Base-by-base conservation (phyloP, 306 rosid genomes). In the Urtica urens region DNA sequence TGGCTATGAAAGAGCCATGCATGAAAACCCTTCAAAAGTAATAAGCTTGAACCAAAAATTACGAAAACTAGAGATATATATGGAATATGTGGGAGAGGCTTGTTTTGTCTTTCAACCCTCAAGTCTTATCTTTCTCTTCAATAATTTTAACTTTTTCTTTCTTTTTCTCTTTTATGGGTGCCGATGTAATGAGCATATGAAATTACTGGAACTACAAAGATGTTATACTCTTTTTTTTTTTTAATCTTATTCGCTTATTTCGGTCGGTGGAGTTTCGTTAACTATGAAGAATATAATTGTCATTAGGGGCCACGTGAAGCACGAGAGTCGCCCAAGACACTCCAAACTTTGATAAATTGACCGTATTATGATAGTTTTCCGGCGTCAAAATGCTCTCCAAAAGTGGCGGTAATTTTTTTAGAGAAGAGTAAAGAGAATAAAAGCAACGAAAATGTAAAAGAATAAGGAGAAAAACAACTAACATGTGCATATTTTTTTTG, bases 91-190 rank as follows among this genome's bases (percentile, higher is more conserved):
- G 51, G 66, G 49, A 49, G 40, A 46, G 59, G 56, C 54, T 15
- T 10, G 60, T 66, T 67, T 60, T 60, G 63, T 60, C 68, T 60
- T 67, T 67, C 38, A 52, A 20, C 51, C 68, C 40, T 46, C 54
- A 3, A 35, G 21, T 46, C 53, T 38, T 37, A 4, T 9, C 7
- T 38, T 53, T 6, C 17, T 19, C 27, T 16, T 11, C 12, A 21
- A 19, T 19, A 42, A 16, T 40, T 26, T 37, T 2, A 18, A 14
- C 34, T 27, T 57, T 16, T 23, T 23, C 30, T 33, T 49, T 33
- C 53, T 23, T 23, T 46, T 37, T 25, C 4, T 15, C 44, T 24
- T 46, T 23, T 25, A 38, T 49, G 48, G 41, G n/a, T 14, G 34
- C 10, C 20, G 40, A 70, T 50, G 43, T 58, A 22, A 5, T 39